Evolutionary conservation across 2,329 filamentous ascomycete genomes (phyloP).

Genomic region (Neonectria coccinea): DNA sequence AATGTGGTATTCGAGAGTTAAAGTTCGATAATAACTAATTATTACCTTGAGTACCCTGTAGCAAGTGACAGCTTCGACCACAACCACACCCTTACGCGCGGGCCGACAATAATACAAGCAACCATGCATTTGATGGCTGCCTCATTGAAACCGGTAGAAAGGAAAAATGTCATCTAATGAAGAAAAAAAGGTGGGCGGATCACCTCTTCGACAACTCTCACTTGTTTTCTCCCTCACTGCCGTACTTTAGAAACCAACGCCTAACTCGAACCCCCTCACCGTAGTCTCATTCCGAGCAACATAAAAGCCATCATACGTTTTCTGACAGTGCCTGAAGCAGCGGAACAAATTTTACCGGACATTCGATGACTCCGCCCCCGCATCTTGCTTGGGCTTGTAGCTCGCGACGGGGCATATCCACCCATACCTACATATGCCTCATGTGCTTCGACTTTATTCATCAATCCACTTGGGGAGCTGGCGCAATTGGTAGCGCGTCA

Average conservation of each 20-base stretch:
- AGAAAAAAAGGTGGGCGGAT: background rate
- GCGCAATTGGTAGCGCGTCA: constrained; percentile 20
- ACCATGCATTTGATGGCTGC: background rate
- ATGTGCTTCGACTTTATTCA: background rate
- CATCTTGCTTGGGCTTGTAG: background rate
- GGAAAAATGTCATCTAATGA: too few species aligned
- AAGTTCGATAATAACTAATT: too few species aligned
- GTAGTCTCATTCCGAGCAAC: background rate
- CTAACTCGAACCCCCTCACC: background rate
- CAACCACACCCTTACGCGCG: background rate
- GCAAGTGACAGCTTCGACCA: background rate
- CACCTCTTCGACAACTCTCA: background rate
- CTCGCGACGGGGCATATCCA: background rate
- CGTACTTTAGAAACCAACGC: too few species aligned
- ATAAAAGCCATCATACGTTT: background rate
- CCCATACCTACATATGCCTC: constrained; percentile 1
- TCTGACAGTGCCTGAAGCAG: background rate
- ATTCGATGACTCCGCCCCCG: constrained; percentile 1
- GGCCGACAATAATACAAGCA: too few species aligned
- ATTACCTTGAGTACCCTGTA: background rate
- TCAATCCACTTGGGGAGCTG: constrained; percentile 17
- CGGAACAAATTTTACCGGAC: background rate
- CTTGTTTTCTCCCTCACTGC: background rate
- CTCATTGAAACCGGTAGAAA: background rate
- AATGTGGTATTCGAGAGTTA: background rate